Evolutionary conservation across 495 filamentous ascomycete genomes (phyloP), one percentile per base, ranked within the genome.

Genomic region (Daldinia loculata): DNA sequence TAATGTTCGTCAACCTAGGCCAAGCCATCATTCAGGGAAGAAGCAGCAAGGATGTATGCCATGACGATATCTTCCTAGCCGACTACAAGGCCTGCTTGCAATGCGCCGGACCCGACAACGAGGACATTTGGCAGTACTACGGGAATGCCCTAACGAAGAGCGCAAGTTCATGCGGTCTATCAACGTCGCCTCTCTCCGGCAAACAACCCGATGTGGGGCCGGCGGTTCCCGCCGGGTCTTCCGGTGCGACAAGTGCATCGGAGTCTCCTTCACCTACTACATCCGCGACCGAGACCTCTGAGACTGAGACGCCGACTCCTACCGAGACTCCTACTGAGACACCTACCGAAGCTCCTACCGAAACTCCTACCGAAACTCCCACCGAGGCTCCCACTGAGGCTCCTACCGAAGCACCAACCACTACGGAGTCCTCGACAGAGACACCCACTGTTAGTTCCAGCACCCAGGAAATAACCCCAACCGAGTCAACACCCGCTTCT

Each of bases 101-200:
- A 50, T 87, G 84, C 60, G 79, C 84, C 5, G 76, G 81, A 0
- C 79, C 80, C 4, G 80, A 82, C 43, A 78, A 81, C 58, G 19
- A 64, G 9, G 66, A 85, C 19, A 77, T 77, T 30, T 87, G 76
- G 76, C 61, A 80, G 34, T 83, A 82, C 70, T 87, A 87, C 39
- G 84, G 84, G 19, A 52, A 52, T 22, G 72, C 72, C 1, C 76
- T 87, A 0, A 72, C 74, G 1, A 65, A 53, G 0, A 77, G 75
- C 6, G 84, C 79, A 5, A 64, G 58, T 2, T 36, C 65, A 0
- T 85, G 84, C 60, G 82, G 80, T n/a, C 75, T 84, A 12, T 72
- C 79, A 30, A 81, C 80, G 1, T 81, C 77, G 5, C 83, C 84
- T 12, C 74, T 76, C 27, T 64, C 74, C 2, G 74, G 71, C 6